A percentile compares a stretch with the other conserved stretches of the same genome.
Conservation (phyloP, 257 asterid species). For the Echium plantagineum region DNA sequence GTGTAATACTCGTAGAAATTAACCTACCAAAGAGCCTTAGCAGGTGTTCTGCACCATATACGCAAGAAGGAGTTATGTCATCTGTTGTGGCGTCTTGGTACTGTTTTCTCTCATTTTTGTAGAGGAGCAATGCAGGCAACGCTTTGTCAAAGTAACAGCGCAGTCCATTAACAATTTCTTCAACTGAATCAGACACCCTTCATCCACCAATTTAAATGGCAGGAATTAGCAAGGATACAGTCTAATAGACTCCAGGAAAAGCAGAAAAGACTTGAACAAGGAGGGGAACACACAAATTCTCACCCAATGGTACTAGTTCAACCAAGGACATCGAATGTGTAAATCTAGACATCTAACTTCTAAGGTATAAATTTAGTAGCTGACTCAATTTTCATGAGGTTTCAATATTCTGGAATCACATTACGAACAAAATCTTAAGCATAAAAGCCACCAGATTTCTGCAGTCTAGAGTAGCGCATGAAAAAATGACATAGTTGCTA, state of each 20-base stretch:
- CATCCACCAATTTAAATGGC: slow-evolving; percentile 18
- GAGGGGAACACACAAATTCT: no score
- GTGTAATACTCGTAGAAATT: not conserved
- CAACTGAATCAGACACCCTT: slow-evolving; percentile 39
- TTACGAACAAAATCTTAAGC: not conserved
- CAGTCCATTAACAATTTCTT: slow-evolving; percentile 44
- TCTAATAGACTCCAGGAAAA: no score
- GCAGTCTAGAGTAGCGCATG: not conserved
- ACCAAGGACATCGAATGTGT: no score
- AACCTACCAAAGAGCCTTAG: slow-evolving; percentile 62
- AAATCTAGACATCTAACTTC: not conserved
- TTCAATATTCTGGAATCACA: not conserved
- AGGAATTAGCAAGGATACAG: not conserved
- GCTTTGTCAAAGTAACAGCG: slow-evolving; percentile 62
- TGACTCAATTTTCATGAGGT: not conserved
- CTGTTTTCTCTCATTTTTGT: slow-evolving; percentile 57
- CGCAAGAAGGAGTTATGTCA: slow-evolving; percentile 36
- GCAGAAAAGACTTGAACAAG: no score
- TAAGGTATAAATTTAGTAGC: not conserved
- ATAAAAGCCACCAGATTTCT: not conserved
- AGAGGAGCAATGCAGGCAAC: slow-evolving; percentile 58
- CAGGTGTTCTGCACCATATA: slow-evolving; percentile 79
- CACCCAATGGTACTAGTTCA: no score
- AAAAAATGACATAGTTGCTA: not conserved
- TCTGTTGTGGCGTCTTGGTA: slow-evolving; percentile 30